Evolutionary conservation across 1,284 basidiomycete genomes (phyloP), one percentile per base, ranked within the genome.

Genomic region (Wallemia hederae): DNA sequence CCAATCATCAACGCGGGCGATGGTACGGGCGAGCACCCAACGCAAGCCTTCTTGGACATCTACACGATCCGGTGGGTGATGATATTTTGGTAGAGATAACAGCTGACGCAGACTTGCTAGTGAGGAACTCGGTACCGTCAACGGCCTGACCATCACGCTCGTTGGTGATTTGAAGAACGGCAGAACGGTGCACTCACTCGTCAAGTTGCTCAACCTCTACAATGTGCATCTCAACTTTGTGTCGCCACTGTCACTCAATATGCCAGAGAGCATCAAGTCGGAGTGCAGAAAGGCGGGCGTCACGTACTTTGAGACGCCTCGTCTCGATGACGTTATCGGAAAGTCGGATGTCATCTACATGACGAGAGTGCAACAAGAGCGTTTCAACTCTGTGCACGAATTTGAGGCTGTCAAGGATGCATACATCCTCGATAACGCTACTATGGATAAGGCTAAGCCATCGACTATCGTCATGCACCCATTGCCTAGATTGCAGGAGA

Each of bases 381-480:
- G 94, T 62, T 97, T 99, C 71, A 75, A 77, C 63, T 82, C 72
- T 66, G 79, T 83, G 64, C 76, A 75, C 28, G 91, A 90, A 69
- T 98, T 89, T 83, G 77, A 83, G 64, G 76, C 81, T 58, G 89
- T 97, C 67, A 94, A 90, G 76, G 85, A 92, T 70, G 80, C 82
- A 58, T 98, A 94, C 71, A 76, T 89, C 55, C 80, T 99, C 63
- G 87, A 98, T 73, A 92, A 97, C 69, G 86, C 91, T 25, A 79
- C 94, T 57, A 75, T 97, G 39, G 80, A 85, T 26, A 77, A 85
- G 62, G 91, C 90, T 27, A 97, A 97, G 75, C 83, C 89, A 65
- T 85, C 87, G 61, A 89, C 92, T 78, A 96, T 97, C 64, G 90
- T 98, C 64, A 90, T 99, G 85, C 94, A 98, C 73, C 94, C 94